Evolutionary conservation across 2,329 filamentous ascomycete genomes (phyloP).

Genomic region (Curvularia lunata): DNA sequence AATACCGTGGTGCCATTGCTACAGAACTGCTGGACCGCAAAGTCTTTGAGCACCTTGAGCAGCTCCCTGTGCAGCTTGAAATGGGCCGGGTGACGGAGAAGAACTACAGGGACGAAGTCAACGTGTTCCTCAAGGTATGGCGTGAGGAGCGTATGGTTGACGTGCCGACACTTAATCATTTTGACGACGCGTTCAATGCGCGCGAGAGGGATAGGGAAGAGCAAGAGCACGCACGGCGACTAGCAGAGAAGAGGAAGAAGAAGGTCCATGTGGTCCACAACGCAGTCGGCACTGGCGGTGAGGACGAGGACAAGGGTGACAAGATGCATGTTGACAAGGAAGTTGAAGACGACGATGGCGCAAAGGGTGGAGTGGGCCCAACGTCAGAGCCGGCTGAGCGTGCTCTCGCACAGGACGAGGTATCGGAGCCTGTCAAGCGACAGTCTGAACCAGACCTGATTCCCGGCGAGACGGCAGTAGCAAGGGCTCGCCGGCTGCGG

Average conservation of each 20-base stretch:
- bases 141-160: constrained; percentile 45
- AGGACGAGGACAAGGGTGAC: constrained; percentile 22
- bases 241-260: constrained; percentile 57
- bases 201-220: constrained; percentile 50
- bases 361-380: constrained; percentile 4
- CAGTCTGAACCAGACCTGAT: constrained; percentile 17
- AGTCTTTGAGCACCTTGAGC: constrained; percentile 77
- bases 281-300: constrained; percentile 12
- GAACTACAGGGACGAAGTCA: constrained; percentile 43
- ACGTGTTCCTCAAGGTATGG: constrained; percentile 45
- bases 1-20: constrained; percentile 83
- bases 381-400: neutral
- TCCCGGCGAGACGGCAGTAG: constrained; percentile 44
- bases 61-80: constrained; percentile 71
- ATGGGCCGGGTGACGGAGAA: constrained; percentile 85
- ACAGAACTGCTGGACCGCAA: constrained; percentile 69
- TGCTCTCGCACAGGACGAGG: neutral
- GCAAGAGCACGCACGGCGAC: constrained; percentile 71
- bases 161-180: constrained; percentile 27
- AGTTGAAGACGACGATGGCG: constrained; percentile 12
- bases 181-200: constrained; percentile 40
- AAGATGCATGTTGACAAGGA: constrained; percentile 31
- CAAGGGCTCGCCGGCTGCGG: constrained; percentile 42
- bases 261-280: constrained; percentile 26
- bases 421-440: constrained; percentile 4